These are phyloP conservation scores for Hirsutella rhossiliensis DNA, from an alignment of 2,329 filamentous ascomycete species.

Conservation along the genomic window DNA sequence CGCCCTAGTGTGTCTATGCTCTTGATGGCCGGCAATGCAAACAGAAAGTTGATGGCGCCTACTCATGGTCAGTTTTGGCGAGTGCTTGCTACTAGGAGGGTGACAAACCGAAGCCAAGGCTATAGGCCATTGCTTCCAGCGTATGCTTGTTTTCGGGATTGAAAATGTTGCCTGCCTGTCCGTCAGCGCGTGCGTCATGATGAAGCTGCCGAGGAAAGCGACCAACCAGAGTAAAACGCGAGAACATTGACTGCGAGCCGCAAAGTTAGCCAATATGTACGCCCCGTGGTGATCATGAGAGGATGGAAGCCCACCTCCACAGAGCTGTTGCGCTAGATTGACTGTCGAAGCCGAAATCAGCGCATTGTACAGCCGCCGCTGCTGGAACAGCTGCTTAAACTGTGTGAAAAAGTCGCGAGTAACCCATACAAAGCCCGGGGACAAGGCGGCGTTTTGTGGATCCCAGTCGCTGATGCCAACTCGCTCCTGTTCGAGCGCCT, in stretches of 20 bases:
- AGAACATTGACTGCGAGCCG: constrained; percentile 22
- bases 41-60: constrained; percentile 29
- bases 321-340: constrained; percentile 20
- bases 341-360: constrained; percentile 18
- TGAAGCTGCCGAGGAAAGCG: neutral
- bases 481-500: constrained; percentile 17
- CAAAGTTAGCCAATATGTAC: neutral
- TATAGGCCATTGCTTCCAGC: constrained; percentile 14
- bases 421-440: constrained; percentile 15
- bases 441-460: constrained; percentile 6
- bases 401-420: constrained; percentile 15
- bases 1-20: constrained; percentile 25
- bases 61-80: neutral
- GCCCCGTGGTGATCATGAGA: neutral
- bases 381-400: constrained; percentile 15
- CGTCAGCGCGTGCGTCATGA: neutral
- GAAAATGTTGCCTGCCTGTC: constrained; percentile 10
- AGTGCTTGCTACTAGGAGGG: neutral
- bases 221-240: constrained; percentile 30
- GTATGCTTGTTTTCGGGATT: constrained; percentile 9
- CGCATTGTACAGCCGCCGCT: constrained; percentile 17
- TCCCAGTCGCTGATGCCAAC: constrained; percentile 12
- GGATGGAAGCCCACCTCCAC: constrained; percentile 11
- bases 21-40: constrained; percentile 23
- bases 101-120: constrained; percentile 17